Base-by-base conservation (phyloP, 1,284 basidiomycete species). In the Albatrellus sp. region DNA sequence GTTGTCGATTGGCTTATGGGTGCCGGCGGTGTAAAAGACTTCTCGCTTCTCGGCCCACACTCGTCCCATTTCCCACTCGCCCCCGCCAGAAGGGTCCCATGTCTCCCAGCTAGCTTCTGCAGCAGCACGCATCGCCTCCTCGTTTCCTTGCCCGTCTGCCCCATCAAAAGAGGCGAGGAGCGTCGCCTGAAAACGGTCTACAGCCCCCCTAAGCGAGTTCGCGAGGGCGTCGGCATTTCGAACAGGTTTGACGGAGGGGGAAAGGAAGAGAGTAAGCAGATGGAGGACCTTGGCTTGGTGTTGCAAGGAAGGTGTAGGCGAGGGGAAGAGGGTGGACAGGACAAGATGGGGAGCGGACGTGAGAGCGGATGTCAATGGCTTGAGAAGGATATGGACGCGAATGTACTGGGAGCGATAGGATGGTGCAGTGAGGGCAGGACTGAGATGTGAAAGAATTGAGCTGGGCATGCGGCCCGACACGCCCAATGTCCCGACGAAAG, bases 11-110 rank as follows among this genome's bases (percentile, higher is more conserved):
- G 91, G 76, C 53, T 86, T 75, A 80, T 89, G 93, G 42, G 72
- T 70, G 2, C 72, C 77, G 47, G 79, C 75, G 55, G 90, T 83
- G 60, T 93, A 96, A 56, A 97, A 90, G n/a, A 96, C 78, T 58
- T 93, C 90, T 28, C 85, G 68, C 64, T 94, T 94, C 63, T 97
- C 92, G 1, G 88, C 80, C 87, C 93, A 97, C 14, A 91, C 81
- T 45, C 86, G 77, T 0, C 87, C 89, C 67, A 91, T 79, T 59
- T 93, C 90, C 90, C 90, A 93, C 49, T 89, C 86, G n/a, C 66
- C 56, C 34, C 56, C 50, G 8, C 52, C 48, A 11, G 36, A 30
- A 38, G 19, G 46, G 45, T 51, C 46, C 66, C 54, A 89, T 0
- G 94, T 75, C 52, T 83, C 77, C 90, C 90, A 96, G 53, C 86